Conservation (phyloP, 2,329 filamentous ascomycete species). For the Aspergillus brasiliensis region DNA sequence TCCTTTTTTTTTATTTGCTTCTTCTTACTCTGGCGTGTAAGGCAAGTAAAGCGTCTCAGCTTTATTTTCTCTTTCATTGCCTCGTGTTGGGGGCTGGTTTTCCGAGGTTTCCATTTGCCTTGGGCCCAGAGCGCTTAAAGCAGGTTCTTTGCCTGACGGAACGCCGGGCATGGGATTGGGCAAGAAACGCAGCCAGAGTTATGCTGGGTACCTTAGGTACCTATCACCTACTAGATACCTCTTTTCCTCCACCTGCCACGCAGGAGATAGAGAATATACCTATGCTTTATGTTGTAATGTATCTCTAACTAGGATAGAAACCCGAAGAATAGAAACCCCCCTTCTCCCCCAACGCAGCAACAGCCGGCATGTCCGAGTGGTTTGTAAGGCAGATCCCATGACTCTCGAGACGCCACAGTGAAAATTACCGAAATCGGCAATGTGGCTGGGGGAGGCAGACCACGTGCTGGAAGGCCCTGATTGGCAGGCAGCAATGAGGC, state of each 20-base stretch:
- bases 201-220: slow-evolving; percentile 8
- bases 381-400: neutral
- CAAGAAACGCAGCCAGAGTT: slow-evolving; percentile 2
- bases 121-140: slow-evolving; percentile 2
- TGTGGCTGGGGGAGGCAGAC: slow-evolving; percentile 14
- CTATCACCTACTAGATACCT: neutral
- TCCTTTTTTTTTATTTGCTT: no score
- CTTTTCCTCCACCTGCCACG: neutral
- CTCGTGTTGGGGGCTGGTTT: neutral
- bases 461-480: slow-evolving; percentile 13
- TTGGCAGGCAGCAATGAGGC: slow-evolving; percentile 16
- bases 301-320: neutral
- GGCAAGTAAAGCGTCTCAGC: neutral
- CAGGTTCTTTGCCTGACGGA: slow-evolving; percentile 3
- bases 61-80: neutral
- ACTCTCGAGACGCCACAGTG: neutral
- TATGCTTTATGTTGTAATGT: no score
- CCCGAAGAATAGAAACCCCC: neutral
- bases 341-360: neutral
- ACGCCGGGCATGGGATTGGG: slow-evolving; percentile 4
- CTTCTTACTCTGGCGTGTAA: neutral
- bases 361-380: neutral
- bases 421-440: neutral
- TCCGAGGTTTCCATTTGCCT: neutral
- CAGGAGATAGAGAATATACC: neutral